Conservation (phyloP, 345 rosid genomes). For the Citrus mangshanensis region DNA sequence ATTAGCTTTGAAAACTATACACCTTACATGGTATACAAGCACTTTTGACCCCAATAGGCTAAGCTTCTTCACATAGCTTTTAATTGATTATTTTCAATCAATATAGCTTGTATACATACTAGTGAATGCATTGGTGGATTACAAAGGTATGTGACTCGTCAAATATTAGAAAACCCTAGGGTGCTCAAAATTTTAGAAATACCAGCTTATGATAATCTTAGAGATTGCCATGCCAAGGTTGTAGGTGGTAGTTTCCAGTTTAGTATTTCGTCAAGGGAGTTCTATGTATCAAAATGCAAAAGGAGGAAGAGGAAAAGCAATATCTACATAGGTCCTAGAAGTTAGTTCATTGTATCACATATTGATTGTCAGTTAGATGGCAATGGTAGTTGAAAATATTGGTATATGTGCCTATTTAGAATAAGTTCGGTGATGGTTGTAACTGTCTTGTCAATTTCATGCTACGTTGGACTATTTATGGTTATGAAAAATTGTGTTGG, state of each 20-base stretch:
- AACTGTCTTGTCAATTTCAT: background rate
- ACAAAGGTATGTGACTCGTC: background rate
- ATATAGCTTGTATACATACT: background rate
- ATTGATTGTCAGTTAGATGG: background rate
- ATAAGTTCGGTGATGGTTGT: background rate
- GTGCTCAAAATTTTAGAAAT: no score
- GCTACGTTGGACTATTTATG: background rate
- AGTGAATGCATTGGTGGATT: background rate
- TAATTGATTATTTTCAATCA: background rate
- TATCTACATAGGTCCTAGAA: no score
- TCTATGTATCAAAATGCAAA: background rate
- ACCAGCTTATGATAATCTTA: no score
- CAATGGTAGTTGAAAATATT: background rate
- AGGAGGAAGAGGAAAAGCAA: no score
- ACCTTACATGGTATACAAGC: background rate
- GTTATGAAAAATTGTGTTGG: background rate
- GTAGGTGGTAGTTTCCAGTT: background rate
- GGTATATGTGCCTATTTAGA: background rate
- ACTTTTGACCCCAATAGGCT: background rate
- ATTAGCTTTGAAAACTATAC: background rate
- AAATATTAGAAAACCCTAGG: background rate
- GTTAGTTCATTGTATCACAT: background rate
- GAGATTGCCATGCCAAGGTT: no score
- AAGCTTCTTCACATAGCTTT: background rate
- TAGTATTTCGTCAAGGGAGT: no score